Evolutionary conservation across 106 monocot genomes (phyloP), one percentile per base, ranked within the genome.

Genomic region (Dioscorea zingiberensis): DNA sequence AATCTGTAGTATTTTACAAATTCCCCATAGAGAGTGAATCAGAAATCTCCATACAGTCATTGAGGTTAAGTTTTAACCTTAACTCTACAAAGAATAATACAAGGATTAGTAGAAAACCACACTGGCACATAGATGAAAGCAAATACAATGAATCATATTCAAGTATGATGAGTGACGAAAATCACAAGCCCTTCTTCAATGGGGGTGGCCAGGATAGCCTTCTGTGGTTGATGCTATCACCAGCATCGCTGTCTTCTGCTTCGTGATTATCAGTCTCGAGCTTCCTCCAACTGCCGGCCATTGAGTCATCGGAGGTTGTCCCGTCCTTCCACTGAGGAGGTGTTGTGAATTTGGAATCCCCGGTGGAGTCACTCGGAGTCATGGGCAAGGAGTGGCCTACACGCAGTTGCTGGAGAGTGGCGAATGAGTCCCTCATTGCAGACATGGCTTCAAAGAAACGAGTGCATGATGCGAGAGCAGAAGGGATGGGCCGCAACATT

Each of bases 391-490:
- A 54, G 54, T 61, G 63, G 21, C 91, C 81, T 2, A 83, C 81
- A 32, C 97, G 88, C 10, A 87, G 63, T 48, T 86, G 81, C 62
- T 97, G 97, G 30, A 97, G 85, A 7, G 86, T 92, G n/a, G 67
- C 69, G 55, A 97, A 88, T 8, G 92, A 97, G 27, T 97, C 97
- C 65, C 92, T 85, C 97, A 97, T 97, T 0, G 97, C 97, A 26
- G 91, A 88, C 97, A 97, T 92, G 2, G 97, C 97, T 54, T 97
- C 97, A 7, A 97, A 97, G 74, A 88, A 91, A 12, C 97, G 87
- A 1, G 92, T 97, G 71, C 97, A 97, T 23, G 97, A 91, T 59
- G 97, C 91, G 48, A 97, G 73, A 4, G 97, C 97, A 25, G 85
- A 78, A 45, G 97, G 97, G 27, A 97, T 97, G 2, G 97, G 91